Percentiles rank a stretch among this genome's conserved stretches.
These are phyloP conservation scores for Kitagawia praeruptora DNA, from an alignment of 129 eudicot genomes.

Conservation along the genomic window DNA sequence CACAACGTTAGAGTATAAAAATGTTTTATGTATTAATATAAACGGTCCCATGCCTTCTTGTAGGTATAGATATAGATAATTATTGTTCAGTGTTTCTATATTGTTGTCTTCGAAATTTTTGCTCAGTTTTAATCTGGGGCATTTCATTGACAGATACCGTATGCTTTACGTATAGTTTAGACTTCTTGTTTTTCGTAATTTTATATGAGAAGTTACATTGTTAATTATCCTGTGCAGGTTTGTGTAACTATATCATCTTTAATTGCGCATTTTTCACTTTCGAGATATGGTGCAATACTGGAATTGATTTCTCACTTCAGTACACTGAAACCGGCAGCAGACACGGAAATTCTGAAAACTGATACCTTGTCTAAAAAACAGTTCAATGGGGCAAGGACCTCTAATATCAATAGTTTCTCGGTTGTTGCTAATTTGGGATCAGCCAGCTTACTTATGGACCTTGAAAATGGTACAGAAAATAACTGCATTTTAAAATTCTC, in stretches of 20 bases:
- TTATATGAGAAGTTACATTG: background rate
- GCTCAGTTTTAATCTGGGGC: background rate
- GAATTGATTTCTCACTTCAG: conserved; percentile 30
- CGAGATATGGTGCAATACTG: conserved; percentile 42
- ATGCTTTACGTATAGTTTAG: background rate
- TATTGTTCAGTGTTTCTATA: background rate
- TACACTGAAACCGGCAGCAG: conserved; percentile 23
- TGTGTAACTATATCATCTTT: conserved; percentile 39
- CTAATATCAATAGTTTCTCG: conserved; percentile 31
- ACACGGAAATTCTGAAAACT: conserved; percentile 9
- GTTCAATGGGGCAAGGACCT: conserved; percentile 14
- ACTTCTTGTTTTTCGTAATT: background rate
- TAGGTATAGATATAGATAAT: too few relatives aligned
- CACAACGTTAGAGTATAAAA: background rate
- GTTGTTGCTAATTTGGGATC: conserved; percentile 40
- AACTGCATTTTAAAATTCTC: conserved; percentile 40
- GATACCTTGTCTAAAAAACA: conserved; percentile 14
- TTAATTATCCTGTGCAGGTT: conserved; percentile 36
- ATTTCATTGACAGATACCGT: background rate
- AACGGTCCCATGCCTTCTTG: background rate
- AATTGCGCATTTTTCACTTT: conserved; percentile 48
- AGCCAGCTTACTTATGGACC: conserved; percentile 44
- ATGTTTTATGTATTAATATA: background rate
- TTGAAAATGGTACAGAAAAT: conserved; percentile 59
- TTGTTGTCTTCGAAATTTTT: background rate